Base-by-base conservation (phyloP, 2,329 filamentous ascomycete genomes). In the Xylariaceae sp. region DNA sequence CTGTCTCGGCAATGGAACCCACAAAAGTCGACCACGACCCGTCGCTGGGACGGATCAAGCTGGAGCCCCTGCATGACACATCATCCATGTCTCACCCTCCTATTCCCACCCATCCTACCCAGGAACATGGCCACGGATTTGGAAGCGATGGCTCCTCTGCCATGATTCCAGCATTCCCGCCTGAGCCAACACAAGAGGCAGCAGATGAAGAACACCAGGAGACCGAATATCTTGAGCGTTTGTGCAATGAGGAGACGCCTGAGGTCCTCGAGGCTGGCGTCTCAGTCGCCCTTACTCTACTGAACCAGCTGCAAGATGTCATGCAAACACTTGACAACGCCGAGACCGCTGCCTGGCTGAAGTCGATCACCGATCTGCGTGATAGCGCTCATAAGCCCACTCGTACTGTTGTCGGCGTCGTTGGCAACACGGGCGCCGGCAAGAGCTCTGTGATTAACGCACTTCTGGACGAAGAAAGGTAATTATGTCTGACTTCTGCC, bases 401-500 rank as follows among this genome's bases (percentile, higher is more conserved):
- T 2, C 67, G 62, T 22, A 73, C 72, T 1, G 69, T 84, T 0
- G 70, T 85, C 15, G 82, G 81, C 6, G 76, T 86, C 1, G 75
- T 82, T 2, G 82, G 82, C 1, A 80, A 76, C 47, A 85, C 83
- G 0, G 81, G 82, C 0, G 75, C 78, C 1, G 82, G 82, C 0
- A 86, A 86, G 58, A 80, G 75, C 17, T 81, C 77, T 1, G 68
- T 85, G 0, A 83, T 86, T 62, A 86, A 85, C 57, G 81, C 82
- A 0, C 59, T 86, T 32, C 68, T 85, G 0, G 80, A 84, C 30
- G 78, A 85, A 56, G 79, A 85, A 54, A 70, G 75, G n/a, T 65
- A 62, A 11, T 46, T 48, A 14, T 6, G 11, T 30, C 33, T 9
- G 15, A 14, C 33, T 17, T n/a, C n/a, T 39, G 6, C 19, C 11